Evolutionary conservation across 176 grass and related monocot genomes (phyloP).

Genomic region (Oryza glumipatula): DNA sequence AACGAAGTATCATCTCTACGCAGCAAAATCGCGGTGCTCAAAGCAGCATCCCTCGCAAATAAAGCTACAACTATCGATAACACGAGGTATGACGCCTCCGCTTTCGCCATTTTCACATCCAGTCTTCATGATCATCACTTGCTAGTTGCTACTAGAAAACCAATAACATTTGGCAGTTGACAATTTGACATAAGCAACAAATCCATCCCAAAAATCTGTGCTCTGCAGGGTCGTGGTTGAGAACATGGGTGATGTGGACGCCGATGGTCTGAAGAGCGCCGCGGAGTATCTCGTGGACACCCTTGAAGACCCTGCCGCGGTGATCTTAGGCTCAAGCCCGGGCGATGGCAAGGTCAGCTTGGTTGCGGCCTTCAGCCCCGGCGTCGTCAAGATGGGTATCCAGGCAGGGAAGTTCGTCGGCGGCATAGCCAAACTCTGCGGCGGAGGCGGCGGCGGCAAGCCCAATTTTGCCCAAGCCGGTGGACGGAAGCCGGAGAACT

Average conservation of each 20-base stretch:
- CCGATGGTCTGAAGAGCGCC: slow-evolving; percentile 79
- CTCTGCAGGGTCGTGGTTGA: slow-evolving; percentile 71
- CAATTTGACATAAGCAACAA: slow-evolving; percentile 4
- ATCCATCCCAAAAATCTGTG: slow-evolving; percentile 18
- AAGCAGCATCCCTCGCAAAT: slow-evolving; percentile 69
- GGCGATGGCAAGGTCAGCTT: slow-evolving; percentile 88
- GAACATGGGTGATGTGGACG: slow-evolving; percentile 85
- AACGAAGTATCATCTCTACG: slow-evolving; percentile 81
- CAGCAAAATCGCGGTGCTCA: slow-evolving; percentile 87
- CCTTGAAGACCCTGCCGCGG: slow-evolving; percentile 79
- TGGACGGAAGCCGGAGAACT: slow-evolving; percentile 88
- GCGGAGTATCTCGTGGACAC: slow-evolving; percentile 71
- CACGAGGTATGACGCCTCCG: slow-evolving; percentile 60
- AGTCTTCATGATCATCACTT: background rate
- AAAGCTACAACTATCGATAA: slow-evolving; percentile 59
- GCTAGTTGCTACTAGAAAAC: background rate
- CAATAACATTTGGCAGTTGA: background rate
- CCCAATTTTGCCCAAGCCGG: slow-evolving; percentile 96
- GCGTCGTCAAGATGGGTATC: slow-evolving; percentile 70
- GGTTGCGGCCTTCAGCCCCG: slow-evolving; percentile 82
- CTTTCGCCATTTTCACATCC: background rate
- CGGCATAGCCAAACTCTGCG: slow-evolving; percentile 85
- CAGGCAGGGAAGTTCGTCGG: slow-evolving; percentile 93
- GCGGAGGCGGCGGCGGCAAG: slow-evolving; percentile 86
- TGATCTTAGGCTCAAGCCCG: slow-evolving; percentile 84